Evolutionary conservation across 1,139 yeast species (phyloP).

Genomic region (Geotrichum europaeum): DNA sequence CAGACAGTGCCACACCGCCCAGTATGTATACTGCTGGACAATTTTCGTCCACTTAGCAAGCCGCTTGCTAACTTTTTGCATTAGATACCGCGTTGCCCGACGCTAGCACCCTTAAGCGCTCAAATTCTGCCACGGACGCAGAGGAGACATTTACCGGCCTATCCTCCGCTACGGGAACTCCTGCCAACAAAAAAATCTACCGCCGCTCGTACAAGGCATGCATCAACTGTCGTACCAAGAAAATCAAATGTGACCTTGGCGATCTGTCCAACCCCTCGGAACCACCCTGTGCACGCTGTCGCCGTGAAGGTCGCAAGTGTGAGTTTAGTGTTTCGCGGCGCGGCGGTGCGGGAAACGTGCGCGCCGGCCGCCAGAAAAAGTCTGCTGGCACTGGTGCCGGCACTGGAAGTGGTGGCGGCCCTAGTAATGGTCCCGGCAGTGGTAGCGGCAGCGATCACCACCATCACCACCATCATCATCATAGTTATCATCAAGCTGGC

Average conservation of each 20-base stretch:
- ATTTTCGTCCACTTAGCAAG: neutral
- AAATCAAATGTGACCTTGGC: slow-evolving; percentile 81
- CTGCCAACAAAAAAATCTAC: slow-evolving; percentile 28
- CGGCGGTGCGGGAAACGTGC: slow-evolving; percentile 49
- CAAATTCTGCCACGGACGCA: neutral
- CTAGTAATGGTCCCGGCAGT: slow-evolving; percentile 2
- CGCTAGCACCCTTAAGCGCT: neutral
- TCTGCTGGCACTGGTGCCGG: neutral
- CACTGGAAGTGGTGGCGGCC: slow-evolving; percentile 1
- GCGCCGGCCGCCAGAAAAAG: slow-evolving; percentile 34
- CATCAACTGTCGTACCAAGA: slow-evolving; percentile 71
- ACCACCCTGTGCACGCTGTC: slow-evolving; percentile 83
- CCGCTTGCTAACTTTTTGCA: slow-evolving; percentile 3
- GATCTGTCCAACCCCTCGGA: slow-evolving; percentile 63
- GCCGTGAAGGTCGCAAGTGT: slow-evolving; percentile 74
- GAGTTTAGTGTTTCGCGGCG: slow-evolving; percentile 62
- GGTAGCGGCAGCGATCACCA: neutral
- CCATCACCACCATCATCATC: neutral
- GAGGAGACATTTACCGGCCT: neutral
- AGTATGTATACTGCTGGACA: neutral
- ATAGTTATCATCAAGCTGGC: neutral
- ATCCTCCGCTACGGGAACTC: neutral
- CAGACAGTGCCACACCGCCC: neutral
- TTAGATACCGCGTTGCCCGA: neutral
- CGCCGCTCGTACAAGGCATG: slow-evolving; percentile 77